phyloP scores from a whole-genome alignment of 768 basidiomycete species.

The Pleurotus giganteus region DNA sequence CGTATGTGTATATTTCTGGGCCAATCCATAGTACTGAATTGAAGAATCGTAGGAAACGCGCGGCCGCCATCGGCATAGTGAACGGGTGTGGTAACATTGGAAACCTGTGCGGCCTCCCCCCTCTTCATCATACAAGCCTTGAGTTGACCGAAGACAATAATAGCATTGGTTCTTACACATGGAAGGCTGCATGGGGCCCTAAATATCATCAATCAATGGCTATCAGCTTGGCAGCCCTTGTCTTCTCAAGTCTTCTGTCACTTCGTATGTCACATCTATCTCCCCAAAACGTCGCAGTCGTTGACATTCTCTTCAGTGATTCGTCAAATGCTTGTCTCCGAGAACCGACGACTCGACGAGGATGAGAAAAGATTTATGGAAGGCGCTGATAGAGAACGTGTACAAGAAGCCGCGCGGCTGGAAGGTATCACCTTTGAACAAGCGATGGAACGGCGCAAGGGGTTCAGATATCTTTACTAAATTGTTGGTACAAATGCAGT shows the following conservation, averaged over 20 bases:
- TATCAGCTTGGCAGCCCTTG: constrained; percentile 36
- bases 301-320: constrained; percentile 27
- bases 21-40: neutral
- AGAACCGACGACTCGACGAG: constrained; percentile 49
- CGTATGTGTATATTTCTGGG: constrained; percentile 25
- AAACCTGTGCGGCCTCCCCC: constrained; percentile 44
- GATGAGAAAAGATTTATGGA: constrained; percentile 44
- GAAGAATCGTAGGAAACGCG: constrained; percentile 35
- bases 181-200: constrained; percentile 62
- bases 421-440: constrained; percentile 62
- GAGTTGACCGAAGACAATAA: neutral
- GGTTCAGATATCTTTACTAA: constrained; percentile 57
- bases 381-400: constrained; percentile 44
- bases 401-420: constrained; percentile 56
- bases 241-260: constrained; percentile 30
- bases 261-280: constrained; percentile 19
- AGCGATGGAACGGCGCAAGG: constrained; percentile 52
- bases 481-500: too few relatives aligned
- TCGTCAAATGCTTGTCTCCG: constrained; percentile 44
- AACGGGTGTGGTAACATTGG: constrained; percentile 59
- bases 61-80: constrained; percentile 60
- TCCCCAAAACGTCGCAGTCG: neutral
- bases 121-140: neutral
- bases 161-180: constrained; percentile 61
- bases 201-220: constrained; percentile 62